These are phyloP conservation scores for Oropetium thomaeum DNA, from an alignment of 176 grass and related monocot species.

Conservation along the genomic window DNA sequence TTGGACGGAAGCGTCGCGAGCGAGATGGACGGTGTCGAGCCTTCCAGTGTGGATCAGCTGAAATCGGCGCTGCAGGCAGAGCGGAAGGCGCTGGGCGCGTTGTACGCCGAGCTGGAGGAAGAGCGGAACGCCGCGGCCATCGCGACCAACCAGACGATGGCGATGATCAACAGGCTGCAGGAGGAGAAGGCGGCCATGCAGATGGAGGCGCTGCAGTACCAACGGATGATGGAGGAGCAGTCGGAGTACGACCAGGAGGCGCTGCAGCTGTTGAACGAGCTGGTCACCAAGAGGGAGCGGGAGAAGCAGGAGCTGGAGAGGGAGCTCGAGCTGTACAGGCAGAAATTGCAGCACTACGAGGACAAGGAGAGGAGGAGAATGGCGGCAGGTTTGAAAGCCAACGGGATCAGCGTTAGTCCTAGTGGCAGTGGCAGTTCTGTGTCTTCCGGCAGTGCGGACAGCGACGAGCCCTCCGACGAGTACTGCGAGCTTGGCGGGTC, in stretches of 20 bases:
- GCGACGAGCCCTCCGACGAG: conserved; percentile 44
- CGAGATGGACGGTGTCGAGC: conserved; percentile 54
- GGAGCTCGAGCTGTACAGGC: conserved; percentile 60
- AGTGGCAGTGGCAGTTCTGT: conserved; percentile 47
- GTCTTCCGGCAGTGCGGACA: conserved; percentile 65
- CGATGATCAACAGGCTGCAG: conserved; percentile 98
- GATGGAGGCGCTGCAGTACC: conserved; percentile 99
- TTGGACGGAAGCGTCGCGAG: conserved; percentile 63
- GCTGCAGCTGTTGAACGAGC: conserved; percentile 83
- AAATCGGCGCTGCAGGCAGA: conserved; percentile 53
- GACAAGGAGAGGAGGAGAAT: conserved; percentile 51
- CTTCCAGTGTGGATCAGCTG: conserved; percentile 62
- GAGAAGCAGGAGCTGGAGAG: conserved; percentile 92
- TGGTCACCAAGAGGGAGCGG: conserved; percentile 90
- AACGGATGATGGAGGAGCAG: conserved; percentile 98
- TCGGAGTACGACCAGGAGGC: conserved; percentile 99
- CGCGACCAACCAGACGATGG: conserved; percentile 93
- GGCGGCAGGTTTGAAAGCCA: conserved; percentile 27
- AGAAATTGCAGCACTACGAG: conserved; percentile 65
- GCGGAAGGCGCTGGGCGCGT: conserved; percentile 56
- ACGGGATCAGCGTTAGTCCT: conserved; percentile 19
- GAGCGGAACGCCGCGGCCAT: conserved; percentile 86
- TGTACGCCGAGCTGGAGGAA: conserved; percentile 93
- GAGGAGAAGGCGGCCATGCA: conserved; percentile 99
- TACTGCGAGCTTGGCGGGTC: conserved; percentile 48